Evolutionary conservation across 305 asterid species (phyloP).

Genomic region (Solanum hybrid): DNA sequence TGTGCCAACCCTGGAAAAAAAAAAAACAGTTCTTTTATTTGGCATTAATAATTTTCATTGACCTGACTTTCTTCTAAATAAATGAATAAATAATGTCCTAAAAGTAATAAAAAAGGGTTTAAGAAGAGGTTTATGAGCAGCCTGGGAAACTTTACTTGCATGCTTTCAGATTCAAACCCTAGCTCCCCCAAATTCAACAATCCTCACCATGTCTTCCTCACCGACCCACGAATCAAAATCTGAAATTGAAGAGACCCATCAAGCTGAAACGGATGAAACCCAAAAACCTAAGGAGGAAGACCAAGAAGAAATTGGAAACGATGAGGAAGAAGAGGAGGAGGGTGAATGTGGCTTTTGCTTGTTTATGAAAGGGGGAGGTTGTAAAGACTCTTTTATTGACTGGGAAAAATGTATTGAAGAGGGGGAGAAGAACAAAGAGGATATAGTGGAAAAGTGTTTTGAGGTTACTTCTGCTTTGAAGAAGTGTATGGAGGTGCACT

Average conservation of each 20-base stretch:
- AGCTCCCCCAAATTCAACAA: conserved; percentile 1
- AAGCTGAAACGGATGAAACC: not conserved
- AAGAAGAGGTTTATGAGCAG: conserved; percentile 24
- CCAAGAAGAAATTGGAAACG: conserved; percentile 5
- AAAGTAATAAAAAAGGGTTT: conserved; percentile 14
- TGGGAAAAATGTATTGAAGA: conserved; percentile 87
- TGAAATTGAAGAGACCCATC: not conserved
- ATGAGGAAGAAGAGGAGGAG: conserved; percentile 46
- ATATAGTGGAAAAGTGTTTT: conserved; percentile 58
- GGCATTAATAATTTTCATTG: not conserved
- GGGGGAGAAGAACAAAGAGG: conserved; percentile 49
- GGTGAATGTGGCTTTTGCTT: conserved; percentile 82
- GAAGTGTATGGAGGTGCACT: conserved; percentile 71
- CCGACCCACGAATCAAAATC: not conserved
- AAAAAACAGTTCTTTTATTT: not conserved
- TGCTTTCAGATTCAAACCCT: conserved; percentile 20
- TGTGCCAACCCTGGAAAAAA: not conserved
- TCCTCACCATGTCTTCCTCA: conserved; percentile 24
- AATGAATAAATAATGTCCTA: not conserved
- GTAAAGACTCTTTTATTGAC: conserved; percentile 43
- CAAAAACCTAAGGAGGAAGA: not conserved
- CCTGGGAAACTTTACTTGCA: conserved; percentile 18
- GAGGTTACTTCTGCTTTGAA: conserved; percentile 45
- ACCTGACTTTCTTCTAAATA: not conserved
- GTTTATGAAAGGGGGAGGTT: conserved; percentile 80